Evolutionary conservation across 2,329 filamentous ascomycete species (phyloP).

Genomic region (Aureobasidium sp.): DNA sequence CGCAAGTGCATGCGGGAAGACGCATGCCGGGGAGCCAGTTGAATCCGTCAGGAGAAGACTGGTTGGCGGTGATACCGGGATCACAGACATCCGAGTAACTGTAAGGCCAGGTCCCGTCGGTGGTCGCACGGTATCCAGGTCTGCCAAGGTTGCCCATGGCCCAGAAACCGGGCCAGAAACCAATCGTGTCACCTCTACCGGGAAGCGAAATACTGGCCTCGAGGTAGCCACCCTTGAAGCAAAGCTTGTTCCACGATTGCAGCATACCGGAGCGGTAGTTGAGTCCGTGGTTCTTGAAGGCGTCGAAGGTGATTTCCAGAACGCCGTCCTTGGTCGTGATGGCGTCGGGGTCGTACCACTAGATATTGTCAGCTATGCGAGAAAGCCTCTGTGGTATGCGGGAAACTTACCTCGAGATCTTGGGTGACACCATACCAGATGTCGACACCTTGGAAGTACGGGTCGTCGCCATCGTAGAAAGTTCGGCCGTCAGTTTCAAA

Average conservation of each 20-base stretch:
- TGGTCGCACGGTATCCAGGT: constrained; percentile 62
- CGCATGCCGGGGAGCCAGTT: constrained; percentile 64
- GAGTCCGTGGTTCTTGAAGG: constrained; percentile 57
- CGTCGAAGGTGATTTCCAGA: constrained; percentile 58
- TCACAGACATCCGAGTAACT: constrained; percentile 64
- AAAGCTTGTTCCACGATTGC: constrained; percentile 67
- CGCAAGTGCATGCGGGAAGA: constrained; percentile 61
- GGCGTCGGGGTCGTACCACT: constrained; percentile 67
- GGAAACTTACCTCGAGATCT: constrained; percentile 52
- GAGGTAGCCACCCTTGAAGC: constrained; percentile 63
- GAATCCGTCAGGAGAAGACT: constrained; percentile 60
- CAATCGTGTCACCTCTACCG: constrained; percentile 57
- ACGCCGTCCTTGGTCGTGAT: constrained; percentile 56
- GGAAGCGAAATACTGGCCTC: constrained; percentile 66
- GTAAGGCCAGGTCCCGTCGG: constrained; percentile 68
- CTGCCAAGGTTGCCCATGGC: constrained; percentile 66
- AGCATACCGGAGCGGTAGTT: constrained; percentile 67
- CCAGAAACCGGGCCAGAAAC: constrained; percentile 73
- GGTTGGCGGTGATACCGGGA: constrained; percentile 63
- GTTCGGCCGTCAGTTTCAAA: constrained; percentile 61
- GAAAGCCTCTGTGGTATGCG: neutral
- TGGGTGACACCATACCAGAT: constrained; percentile 66
- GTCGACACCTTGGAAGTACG: constrained; percentile 61
- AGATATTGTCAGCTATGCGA: constrained; percentile 16
- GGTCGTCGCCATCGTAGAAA: constrained; percentile 65